Base-by-base conservation (phyloP, 352 stramenopile genomes). In the Globisporangium acanthophoron region DNA sequence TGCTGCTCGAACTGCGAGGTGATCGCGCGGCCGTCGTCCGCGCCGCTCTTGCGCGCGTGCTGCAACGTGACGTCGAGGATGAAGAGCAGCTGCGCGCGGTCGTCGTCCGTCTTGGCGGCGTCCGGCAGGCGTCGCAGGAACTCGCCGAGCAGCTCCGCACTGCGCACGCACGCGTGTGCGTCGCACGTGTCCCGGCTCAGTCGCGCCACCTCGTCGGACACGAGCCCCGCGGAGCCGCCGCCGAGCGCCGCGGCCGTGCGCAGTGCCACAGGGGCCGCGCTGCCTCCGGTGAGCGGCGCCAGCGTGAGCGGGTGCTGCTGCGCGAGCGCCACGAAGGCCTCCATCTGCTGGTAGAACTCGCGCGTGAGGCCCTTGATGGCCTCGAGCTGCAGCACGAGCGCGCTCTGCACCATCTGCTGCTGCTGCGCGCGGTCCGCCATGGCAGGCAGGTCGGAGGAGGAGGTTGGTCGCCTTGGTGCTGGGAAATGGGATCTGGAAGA, bases 341-440 rank as follows among this genome's bases (percentile, higher is more conserved):
- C 80, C 0, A 76, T 64, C 33, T 92, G 82, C 58, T 88, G 80
- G 62, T 90, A 78, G 56, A 76, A 76, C 62, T 88, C 77, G 18
- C 44, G 61, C 40, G 76, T 56, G 20, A 82, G 80, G 44, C 60
- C 39, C 51, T 73, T 66, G 11, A 78, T 53, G 16, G 70, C 76
- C 56, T 82, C 70, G 33, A 63, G 61, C 65, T 92, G 80, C 45
- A 90, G 67, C 31, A 92, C 57, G 43, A 90, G 50, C 59, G 85
- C 49, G 59, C 71, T 85, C 65, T 76, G 74, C 40, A 90, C 68
- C 63, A 83, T 54, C 16, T 80, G 20, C 24, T 61, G 45, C 18
- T n/a, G 37, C 24, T 64, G 56, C 33, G 16, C 21, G 47, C 45
- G 62, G 7, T 29, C 24, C 18, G 21, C 24, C 24, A 55, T 59